A percentile compares a stretch with the other conserved stretches of the same genome.
These are phyloP conservation scores for Penicillium angulare DNA, from an alignment of 495 filamentous ascomycete species.

Conservation along the genomic window DNA sequence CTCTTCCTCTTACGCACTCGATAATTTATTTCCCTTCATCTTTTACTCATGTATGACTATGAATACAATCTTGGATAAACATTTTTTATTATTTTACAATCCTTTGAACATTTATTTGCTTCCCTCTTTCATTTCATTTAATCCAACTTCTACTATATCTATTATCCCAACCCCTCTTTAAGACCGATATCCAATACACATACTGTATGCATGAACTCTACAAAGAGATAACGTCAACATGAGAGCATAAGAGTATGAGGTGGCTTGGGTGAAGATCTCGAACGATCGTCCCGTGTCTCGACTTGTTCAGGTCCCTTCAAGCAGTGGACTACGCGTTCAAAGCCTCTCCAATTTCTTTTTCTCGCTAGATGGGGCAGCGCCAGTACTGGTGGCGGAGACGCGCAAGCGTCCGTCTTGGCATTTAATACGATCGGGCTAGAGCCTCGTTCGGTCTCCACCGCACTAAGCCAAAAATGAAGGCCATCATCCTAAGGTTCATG, in stretches of 20 bases:
- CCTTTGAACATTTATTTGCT: too few species aligned
- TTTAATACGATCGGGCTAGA: constrained; percentile 38
- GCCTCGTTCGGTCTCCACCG: constrained; percentile 20
- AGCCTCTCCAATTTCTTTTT: constrained; percentile 13
- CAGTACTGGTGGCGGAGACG: constrained; percentile 35
- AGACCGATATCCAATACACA: neutral
- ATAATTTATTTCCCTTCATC: neutral
- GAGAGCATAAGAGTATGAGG: constrained; percentile 1
- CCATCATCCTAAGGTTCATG: too few species aligned
- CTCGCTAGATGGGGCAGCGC: constrained; percentile 9
- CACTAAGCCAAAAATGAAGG: constrained; percentile 23
- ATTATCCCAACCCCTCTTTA: too few species aligned
- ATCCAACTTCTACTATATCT: too few species aligned
- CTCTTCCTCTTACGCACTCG: constrained; percentile 5
- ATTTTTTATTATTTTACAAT: neutral
- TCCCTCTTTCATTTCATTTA: too few species aligned
- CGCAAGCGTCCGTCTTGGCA: constrained; percentile 51
- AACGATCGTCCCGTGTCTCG: constrained; percentile 15
- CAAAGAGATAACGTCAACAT: constrained; percentile 12
- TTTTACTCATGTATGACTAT: too few species aligned
- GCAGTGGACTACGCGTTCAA: constrained; percentile 15
- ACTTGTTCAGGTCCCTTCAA: neutral
- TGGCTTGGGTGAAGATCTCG: constrained; percentile 10
- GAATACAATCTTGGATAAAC: too few species aligned
- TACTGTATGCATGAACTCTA: neutral